A percentile compares a stretch with the other conserved stretches of the same genome.
Conservation (phyloP, 1,139 yeast species). For the Lodderomyces elongisporus region DNA sequence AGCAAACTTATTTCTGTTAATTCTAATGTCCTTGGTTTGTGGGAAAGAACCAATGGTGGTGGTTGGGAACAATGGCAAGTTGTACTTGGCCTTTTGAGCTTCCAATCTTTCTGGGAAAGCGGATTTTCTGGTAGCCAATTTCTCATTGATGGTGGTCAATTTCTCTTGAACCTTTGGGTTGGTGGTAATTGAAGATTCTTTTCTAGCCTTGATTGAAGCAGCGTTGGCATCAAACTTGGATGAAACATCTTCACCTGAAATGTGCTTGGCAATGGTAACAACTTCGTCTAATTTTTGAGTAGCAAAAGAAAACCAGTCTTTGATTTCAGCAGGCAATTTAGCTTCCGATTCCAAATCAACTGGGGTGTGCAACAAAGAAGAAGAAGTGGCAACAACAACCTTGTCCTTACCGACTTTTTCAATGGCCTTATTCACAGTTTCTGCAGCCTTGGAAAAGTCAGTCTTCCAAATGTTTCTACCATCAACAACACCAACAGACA, state of each 20-base stretch:
- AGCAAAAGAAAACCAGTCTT: constrained; percentile 98
- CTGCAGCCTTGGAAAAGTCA: constrained; percentile 82
- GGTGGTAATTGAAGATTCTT: constrained; percentile 82
- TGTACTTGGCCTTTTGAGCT: constrained; percentile 81
- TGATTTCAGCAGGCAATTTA: constrained; percentile 84
- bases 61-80: constrained; percentile 98
- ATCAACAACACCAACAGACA: constrained; percentile 95
- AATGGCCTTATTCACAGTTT: constrained; percentile 74
- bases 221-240: constrained; percentile 78
- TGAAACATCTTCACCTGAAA: constrained; percentile 70
- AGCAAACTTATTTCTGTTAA: constrained; percentile 95
- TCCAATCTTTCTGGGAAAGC: constrained; percentile 84
- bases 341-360: constrained; percentile 90
- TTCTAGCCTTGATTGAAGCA: constrained; percentile 79
- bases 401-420: constrained; percentile 83
- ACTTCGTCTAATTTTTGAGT: constrained; percentile 93
- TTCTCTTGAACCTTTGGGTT: constrained; percentile 87
- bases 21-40: constrained; percentile 97
- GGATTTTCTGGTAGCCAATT: constrained; percentile 77
- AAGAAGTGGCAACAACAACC: constrained; percentile 90
- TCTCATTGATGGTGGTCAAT: constrained; percentile 73
- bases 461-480: constrained; percentile 99
- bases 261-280: constrained; percentile 84
- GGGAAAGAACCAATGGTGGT: constrained; percentile 99
- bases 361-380: constrained; percentile 97